Evolutionary conservation across 805 yeast species (phyloP).

Genomic region (Pichia phayaonensis): DNA sequence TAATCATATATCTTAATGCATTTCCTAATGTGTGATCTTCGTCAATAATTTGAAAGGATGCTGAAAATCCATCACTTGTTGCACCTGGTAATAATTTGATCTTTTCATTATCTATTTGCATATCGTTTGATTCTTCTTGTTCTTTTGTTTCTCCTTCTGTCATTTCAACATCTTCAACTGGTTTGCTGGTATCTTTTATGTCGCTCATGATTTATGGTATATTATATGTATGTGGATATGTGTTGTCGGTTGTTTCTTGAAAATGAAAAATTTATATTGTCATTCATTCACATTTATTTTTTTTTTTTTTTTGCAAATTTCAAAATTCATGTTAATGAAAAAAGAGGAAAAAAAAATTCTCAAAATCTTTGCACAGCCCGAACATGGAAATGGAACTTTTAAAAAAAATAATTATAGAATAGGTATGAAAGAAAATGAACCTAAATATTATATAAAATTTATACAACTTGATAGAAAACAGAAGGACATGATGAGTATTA

Average conservation of each 20-base stretch:
- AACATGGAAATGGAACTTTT: neutral
- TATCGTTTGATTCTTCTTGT: conserved; percentile 27
- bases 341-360: no score
- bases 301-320: no score
- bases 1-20: conserved; percentile 84
- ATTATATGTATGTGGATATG: no score
- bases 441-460: no score
- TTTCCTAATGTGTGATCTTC: conserved; percentile 98
- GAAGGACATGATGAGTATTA: no score
- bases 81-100: conserved; percentile 74
- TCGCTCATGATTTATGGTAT: neutral
- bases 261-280: no score
- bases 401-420: no score
- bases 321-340: neutral
- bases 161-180: neutral
- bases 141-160: conserved; percentile 7
- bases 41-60: conserved; percentile 84
- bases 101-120: conserved; percentile 47
- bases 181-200: neutral
- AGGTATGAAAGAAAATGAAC: neutral
- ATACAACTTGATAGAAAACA: no score
- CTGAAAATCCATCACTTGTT: conserved; percentile 88
- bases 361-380: neutral
- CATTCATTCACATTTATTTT: no score
- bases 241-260: no score